A percentile compares a stretch with the other conserved stretches of the same genome.
These are phyloP conservation scores for Globisporangium mamillatum DNA, from an alignment of 352 stramenopile genomes.

Conservation along the genomic window DNA sequence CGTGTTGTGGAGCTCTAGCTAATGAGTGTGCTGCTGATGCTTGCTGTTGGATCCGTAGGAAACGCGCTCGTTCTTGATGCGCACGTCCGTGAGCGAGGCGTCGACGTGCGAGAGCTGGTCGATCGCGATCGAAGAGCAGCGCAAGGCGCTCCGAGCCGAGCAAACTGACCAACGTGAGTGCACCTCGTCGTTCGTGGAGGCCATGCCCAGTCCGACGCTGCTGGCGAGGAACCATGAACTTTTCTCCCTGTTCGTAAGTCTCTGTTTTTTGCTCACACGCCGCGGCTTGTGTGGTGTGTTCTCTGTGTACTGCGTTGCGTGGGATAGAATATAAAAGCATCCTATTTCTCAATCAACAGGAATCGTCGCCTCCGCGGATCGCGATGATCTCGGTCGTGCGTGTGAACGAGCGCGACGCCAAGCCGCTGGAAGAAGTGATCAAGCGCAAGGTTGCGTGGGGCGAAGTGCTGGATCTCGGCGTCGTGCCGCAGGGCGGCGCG, in stretches of 20 bases:
- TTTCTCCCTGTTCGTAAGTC: slow-evolving; percentile 81
- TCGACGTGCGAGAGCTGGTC: slow-evolving; percentile 85
- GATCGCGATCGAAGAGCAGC: slow-evolving; percentile 80
- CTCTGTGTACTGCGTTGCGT: slow-evolving; percentile 7
- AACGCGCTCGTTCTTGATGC: slow-evolving; percentile 76
- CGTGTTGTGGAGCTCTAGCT: background rate
- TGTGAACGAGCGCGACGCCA: slow-evolving; percentile 53
- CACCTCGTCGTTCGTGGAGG: slow-evolving; percentile 29
- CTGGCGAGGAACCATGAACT: slow-evolving; percentile 75
- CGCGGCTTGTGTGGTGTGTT: slow-evolving; percentile 13
- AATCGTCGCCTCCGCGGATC: slow-evolving; percentile 63
- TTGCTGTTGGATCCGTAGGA: slow-evolving; percentile 27
- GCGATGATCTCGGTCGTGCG: slow-evolving; percentile 77
- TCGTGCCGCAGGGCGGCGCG: slow-evolving; percentile 73
- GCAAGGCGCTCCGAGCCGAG: slow-evolving; percentile 60
- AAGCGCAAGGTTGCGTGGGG: slow-evolving; percentile 70
- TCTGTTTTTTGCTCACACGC: slow-evolving; percentile 16
- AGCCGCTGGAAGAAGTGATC: slow-evolving; percentile 64
- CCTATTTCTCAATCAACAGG: slow-evolving; percentile 65
- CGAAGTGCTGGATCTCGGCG: slow-evolving; percentile 63
- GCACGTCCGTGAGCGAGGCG: slow-evolving; percentile 54
- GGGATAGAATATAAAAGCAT: slow-evolving; percentile 74
- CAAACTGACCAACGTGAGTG: slow-evolving; percentile 56
- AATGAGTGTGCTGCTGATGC: background rate
- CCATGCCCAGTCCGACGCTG: slow-evolving; percentile 64